Evolutionary conservation across 73 alveolate species (phyloP).

Genomic region (Symbiodinium pilosum): DNA sequence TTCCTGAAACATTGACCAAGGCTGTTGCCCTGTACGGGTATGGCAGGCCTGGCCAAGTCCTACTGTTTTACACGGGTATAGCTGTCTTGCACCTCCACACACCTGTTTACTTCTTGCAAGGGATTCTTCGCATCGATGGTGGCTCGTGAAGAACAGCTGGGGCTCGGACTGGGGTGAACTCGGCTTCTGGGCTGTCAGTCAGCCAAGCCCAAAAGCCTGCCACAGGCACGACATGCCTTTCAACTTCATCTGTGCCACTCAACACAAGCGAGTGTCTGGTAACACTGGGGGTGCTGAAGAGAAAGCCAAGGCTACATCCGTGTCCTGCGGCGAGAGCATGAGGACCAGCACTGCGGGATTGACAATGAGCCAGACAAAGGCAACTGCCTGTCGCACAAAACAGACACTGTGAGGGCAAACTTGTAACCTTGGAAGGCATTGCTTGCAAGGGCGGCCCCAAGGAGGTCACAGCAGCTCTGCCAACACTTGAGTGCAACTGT

Average conservation of each 20-base stretch:
- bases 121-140: slow-evolving; percentile 27
- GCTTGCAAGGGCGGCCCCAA: slow-evolving; percentile 89
- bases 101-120: background rate
- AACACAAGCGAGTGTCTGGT: too few species aligned
- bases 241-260: too few species aligned
- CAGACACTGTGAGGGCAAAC: too few species aligned
- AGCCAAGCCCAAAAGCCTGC: too few species aligned
- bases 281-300: too few species aligned
- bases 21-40: slow-evolving; percentile 1
- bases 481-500: background rate
- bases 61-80: background rate
- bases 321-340: slow-evolving; percentile 41
- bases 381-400: too few species aligned
- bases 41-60: background rate
- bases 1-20: background rate
- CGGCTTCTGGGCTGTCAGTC: slow-evolving; percentile 30
- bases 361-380: slow-evolving; percentile 86
- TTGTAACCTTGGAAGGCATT: background rate
- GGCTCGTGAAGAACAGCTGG: slow-evolving; percentile 92
- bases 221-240: too few species aligned
- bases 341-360: slow-evolving; percentile 58
- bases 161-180: slow-evolving; percentile 79
- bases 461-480: slow-evolving; percentile 39
- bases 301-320: slow-evolving; percentile 93
- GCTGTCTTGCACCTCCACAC: too few species aligned